Base-by-base conservation (phyloP, 768 basidiomycete genomes). In the Xanthoconium stramineum region DNA sequence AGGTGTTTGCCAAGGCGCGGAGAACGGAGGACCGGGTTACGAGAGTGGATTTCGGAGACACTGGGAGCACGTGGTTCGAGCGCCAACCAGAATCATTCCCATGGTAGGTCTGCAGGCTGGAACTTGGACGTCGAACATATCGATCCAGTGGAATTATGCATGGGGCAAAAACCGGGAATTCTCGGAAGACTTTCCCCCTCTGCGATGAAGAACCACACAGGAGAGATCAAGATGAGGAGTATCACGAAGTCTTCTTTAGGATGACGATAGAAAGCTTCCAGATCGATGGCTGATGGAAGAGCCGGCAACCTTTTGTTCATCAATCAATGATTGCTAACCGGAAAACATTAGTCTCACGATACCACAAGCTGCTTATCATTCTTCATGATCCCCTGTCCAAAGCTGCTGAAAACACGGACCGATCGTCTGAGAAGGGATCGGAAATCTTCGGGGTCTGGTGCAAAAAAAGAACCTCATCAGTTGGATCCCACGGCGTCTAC, bases 21-120 rank as follows among this genome's bases (percentile, higher is more conserved):
- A 30, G 17, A 15, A 32, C 28, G 44, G 29, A 45, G 24, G 42
- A 43, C 42, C 42, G 10, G 43, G 6, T 13, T 15, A 10, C 28
- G 48, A 39, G 30, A 24, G 17, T n/a, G 30, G 28, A 15, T 48
- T 24, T 36, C 38, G 38, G 14, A 30, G 12, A 9, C 10, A 9
- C 10, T 28, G 20, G 14, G 8, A 11, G 48, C 64, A 65, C 55
- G 61, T 59, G 61, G 32, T 6, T 46, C 48, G 36, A 52, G 46
- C 33, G 29, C 51, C 35, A 51, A 55, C 43, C 60, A 24, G 42
- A 54, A 39, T 55, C 47, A 35, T 46, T 47, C 52, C 36, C 33
- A 35, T 9, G 33, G 33, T 35, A 12, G 12, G 5, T 35, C 8
- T 35, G 33, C 24, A 24, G 24, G 24, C 24, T 24, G 24, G 24